Evolutionary conservation across 2,329 filamentous ascomycete genomes (phyloP).

Genomic region (Hortaea sp.): DNA sequence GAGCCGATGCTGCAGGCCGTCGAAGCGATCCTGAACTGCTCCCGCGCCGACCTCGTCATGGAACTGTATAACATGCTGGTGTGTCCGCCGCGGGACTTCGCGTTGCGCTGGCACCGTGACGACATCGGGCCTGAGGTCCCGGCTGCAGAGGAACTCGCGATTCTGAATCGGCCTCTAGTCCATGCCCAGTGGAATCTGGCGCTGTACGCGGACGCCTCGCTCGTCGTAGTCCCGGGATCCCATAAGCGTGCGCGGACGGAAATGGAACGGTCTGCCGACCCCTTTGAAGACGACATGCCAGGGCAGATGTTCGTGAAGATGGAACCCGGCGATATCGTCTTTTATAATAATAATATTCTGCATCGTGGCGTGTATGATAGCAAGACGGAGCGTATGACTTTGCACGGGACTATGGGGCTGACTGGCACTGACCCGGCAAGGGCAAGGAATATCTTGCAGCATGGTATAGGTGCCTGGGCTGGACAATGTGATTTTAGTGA

Average conservation of each 20-base stretch:
- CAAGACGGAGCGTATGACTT: slow-evolving; percentile 53
- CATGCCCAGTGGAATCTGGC: slow-evolving; percentile 87
- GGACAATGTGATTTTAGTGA: slow-evolving; percentile 45
- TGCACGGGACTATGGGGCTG: slow-evolving; percentile 64
- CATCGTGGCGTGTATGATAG: slow-evolving; percentile 59
- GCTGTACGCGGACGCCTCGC: slow-evolving; percentile 61
- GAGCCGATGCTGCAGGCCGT: slow-evolving; percentile 52
- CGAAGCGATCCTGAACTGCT: slow-evolving; percentile 49
- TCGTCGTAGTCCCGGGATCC: slow-evolving; percentile 69
- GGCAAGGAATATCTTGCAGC: slow-evolving; percentile 65
- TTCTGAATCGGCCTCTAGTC: slow-evolving; percentile 51
- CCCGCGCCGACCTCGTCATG: slow-evolving; percentile 59
- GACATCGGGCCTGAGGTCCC: slow-evolving; percentile 61
- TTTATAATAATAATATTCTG: slow-evolving; percentile 86
- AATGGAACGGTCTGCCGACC: slow-evolving; percentile 55
- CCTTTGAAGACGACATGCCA: slow-evolving; percentile 52
- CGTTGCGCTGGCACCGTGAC: slow-evolving; percentile 76
- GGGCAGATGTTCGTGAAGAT: slow-evolving; percentile 57
- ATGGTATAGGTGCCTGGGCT: slow-evolving; percentile 61
- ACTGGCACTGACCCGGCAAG: slow-evolving; percentile 44
- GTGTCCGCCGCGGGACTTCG: slow-evolving; percentile 59
- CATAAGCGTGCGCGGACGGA: slow-evolving; percentile 63
- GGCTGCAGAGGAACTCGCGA: slow-evolving; percentile 54
- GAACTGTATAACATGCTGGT: slow-evolving; percentile 83
- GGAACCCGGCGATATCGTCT: slow-evolving; percentile 66